phyloP scores from a whole-genome alignment of 1,284 basidiomycete genomes.

The Moniliella sp. region DNA sequence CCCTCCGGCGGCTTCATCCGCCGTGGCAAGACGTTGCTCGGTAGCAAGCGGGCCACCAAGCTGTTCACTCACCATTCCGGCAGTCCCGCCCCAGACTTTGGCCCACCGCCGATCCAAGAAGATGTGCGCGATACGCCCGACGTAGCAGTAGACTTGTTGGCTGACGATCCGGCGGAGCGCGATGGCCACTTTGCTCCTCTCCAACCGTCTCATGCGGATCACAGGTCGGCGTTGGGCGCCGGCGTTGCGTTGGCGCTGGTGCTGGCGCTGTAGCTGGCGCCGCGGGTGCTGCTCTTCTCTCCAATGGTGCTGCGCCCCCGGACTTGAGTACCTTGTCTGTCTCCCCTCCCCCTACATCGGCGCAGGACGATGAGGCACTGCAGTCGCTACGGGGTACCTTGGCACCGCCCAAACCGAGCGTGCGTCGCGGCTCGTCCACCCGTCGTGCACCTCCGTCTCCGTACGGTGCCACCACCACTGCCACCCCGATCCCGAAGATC shows the following conservation, averaged over 20 bases:
- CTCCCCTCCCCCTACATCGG: constrained; percentile 13
- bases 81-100: too few relatives aligned
- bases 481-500: not conserved
- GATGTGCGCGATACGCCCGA: too few relatives aligned
- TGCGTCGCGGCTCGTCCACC: constrained; percentile 32
- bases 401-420: constrained; percentile 6
- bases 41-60: not conserved
- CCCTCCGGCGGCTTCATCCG: not conserved
- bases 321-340: not conserved
- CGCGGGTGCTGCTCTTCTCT: too few relatives aligned
- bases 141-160: too few relatives aligned
- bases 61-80: too few relatives aligned
- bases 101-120: too few relatives aligned
- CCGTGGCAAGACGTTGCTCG: not conserved
- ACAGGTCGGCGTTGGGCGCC: constrained; percentile 27
- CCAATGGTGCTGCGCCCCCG: not conserved
- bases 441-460: constrained; percentile 8
- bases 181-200: not conserved
- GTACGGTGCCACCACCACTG: not conserved
- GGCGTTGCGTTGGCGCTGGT: constrained; percentile 2
- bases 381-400: constrained; percentile 38
- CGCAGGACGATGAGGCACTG: constrained; percentile 37
- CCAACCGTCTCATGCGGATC: constrained; percentile 12
- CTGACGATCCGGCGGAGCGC: too few relatives aligned
- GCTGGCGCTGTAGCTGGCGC: not conserved